phyloP scores from a whole-genome alignment of 1,139 yeast species.

The Geotrichum siamense region DNA sequence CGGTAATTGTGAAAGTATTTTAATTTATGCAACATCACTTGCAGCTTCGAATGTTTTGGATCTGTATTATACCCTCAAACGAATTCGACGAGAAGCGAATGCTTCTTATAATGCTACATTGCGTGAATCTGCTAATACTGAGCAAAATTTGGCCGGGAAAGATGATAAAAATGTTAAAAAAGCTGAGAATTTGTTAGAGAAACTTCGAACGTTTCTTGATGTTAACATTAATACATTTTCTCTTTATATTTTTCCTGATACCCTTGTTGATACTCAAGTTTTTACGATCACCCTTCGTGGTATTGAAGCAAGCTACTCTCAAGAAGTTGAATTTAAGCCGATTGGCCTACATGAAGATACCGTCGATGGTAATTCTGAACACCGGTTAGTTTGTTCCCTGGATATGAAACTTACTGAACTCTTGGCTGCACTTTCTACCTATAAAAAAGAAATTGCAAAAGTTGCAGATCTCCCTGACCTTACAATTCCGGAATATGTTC shows the following conservation, averaged over 20 bases:
- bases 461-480: slow-evolving; percentile 44
- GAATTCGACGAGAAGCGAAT: slow-evolving; percentile 68
- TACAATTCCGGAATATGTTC: slow-evolving; percentile 49
- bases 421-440: slow-evolving; percentile 55
- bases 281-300: slow-evolving; percentile 56
- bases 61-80: slow-evolving; percentile 59
- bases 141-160: slow-evolving; percentile 11
- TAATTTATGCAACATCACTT: slow-evolving; percentile 67
- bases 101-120: slow-evolving; percentile 69
- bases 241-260: slow-evolving; percentile 68
- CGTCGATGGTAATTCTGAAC: slow-evolving; percentile 37
- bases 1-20: slow-evolving; percentile 49
- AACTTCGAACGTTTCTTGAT: slow-evolving; percentile 51
- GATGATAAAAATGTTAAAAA: slow-evolving; percentile 2
- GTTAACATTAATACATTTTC: slow-evolving; percentile 50
- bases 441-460: slow-evolving; percentile 36
- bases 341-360: slow-evolving; percentile 40
- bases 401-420: slow-evolving; percentile 49
- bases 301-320: slow-evolving; percentile 54
- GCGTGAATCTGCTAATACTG: slow-evolving; percentile 41
- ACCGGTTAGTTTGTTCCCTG: slow-evolving; percentile 25
- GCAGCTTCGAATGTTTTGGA: slow-evolving; percentile 79
- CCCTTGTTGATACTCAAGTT: slow-evolving; percentile 68
- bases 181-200: slow-evolving; percentile 17
- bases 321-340: slow-evolving; percentile 43